These are phyloP conservation scores for Leishmania amazonensis DNA, from an alignment of 208 protist species.

Conservation along the genomic window DNA sequence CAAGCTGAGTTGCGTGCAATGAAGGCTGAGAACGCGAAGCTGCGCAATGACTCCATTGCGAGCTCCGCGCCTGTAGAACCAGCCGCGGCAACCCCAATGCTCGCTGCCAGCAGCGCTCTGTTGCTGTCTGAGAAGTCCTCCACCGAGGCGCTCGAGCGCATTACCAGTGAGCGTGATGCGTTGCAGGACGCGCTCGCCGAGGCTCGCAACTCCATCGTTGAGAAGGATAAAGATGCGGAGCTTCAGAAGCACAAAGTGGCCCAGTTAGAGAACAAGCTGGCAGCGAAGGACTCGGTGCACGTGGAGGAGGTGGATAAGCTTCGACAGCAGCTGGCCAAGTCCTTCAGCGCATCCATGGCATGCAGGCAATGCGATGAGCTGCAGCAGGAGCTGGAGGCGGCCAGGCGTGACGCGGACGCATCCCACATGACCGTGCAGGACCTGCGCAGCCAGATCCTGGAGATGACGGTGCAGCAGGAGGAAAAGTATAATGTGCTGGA, in stretches of 20 bases:
- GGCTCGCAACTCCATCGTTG: slow-evolving; percentile 41
- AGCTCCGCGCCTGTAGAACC: neutral
- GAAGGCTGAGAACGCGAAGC: slow-evolving; percentile 27
- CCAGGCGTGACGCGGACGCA: slow-evolving; percentile 20
- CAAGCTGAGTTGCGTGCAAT: slow-evolving; percentile 19
- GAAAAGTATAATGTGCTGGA: slow-evolving; percentile 41
- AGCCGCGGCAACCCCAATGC: neutral
- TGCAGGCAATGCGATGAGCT: slow-evolving; percentile 27
- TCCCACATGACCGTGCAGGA: slow-evolving; percentile 29
- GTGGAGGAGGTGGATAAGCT: slow-evolving; percentile 18
- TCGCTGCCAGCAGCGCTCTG: neutral
- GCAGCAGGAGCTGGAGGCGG: slow-evolving; percentile 30
- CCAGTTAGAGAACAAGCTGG: slow-evolving; percentile 25
- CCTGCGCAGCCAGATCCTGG: slow-evolving; percentile 26
- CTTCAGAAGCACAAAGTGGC: slow-evolving; percentile 42
- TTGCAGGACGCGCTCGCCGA: slow-evolving; percentile 45
- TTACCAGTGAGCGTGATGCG: slow-evolving; percentile 35
- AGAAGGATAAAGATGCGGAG: slow-evolving; percentile 52
- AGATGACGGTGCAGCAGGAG: slow-evolving; percentile 38
- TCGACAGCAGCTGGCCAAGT: slow-evolving; percentile 29
- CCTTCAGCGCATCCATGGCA: slow-evolving; percentile 18
- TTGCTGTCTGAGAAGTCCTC: slow-evolving; percentile 10
- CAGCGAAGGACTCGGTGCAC: slow-evolving; percentile 25
- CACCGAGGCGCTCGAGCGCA: slow-evolving; percentile 18
- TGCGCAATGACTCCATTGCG: slow-evolving; percentile 18